phyloP scores from a whole-genome alignment of 345 rosid genomes.

The Linum lewisii region DNA sequence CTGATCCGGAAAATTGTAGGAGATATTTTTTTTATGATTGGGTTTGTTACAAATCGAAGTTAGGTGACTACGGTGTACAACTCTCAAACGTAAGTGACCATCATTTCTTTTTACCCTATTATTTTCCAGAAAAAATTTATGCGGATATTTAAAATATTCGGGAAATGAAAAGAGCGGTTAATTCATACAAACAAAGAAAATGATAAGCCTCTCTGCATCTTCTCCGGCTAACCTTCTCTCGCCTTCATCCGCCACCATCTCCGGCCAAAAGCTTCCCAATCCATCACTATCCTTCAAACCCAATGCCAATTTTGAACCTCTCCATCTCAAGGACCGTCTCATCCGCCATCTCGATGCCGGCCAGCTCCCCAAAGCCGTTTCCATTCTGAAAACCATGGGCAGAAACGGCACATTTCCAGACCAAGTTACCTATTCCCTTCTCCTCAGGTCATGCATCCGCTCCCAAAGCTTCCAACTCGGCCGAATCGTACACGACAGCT shows the following conservation, averaged over 20 bases:
- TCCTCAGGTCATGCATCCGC: constrained; percentile 72
- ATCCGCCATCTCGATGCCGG: constrained; percentile 45
- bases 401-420: constrained; percentile 34
- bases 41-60: no score
- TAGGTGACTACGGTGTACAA: no score
- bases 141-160: no score
- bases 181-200: not conserved
- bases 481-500: constrained; percentile 36
- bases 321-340: constrained; percentile 23
- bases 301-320: constrained; percentile 9
- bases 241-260: constrained; percentile 15
- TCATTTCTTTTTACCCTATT: no score
- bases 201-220: constrained; percentile 25
- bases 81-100: no score
- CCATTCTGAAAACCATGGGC: constrained; percentile 38
- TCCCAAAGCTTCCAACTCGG: constrained; percentile 48
- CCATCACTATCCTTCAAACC: constrained; percentile 9
- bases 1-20: no score
- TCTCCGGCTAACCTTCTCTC: constrained; percentile 36
- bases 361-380: constrained; percentile 44
- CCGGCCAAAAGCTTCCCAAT: constrained; percentile 19
- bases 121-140: no score
- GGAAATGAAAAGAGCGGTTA: no score
- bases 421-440: constrained; percentile 45
- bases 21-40: no score